phyloP scores from a whole-genome alignment of 208 protist species.

The Leishmania gerbilli region DNA sequence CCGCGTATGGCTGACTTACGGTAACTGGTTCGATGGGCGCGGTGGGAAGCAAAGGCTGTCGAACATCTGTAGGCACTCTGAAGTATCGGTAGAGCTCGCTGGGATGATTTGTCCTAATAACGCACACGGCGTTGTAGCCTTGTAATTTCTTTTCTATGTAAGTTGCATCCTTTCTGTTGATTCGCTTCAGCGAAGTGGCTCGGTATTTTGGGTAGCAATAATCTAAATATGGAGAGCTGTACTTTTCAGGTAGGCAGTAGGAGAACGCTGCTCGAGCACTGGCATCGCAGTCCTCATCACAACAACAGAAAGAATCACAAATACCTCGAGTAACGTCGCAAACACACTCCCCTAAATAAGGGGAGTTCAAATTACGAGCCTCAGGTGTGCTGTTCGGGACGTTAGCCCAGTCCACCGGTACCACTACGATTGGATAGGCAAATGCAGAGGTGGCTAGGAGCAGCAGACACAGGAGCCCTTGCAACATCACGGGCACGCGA shows the following conservation, averaged over 20 bases:
- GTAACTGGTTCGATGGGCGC: not conserved
- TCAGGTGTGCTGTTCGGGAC: slow-evolving; percentile 30
- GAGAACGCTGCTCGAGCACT: slow-evolving; percentile 38
- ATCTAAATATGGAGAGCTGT: slow-evolving; percentile 48
- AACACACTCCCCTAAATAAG: slow-evolving; percentile 73
- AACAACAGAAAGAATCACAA: slow-evolving; percentile 83
- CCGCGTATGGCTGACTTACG: slow-evolving; percentile 14
- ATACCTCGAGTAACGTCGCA: slow-evolving; percentile 67
- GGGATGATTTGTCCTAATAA: slow-evolving; percentile 69
- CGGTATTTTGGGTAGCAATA: slow-evolving; percentile 54
- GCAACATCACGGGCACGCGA: not conserved
- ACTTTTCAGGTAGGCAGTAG: slow-evolving; percentile 59
- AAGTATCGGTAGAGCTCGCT: slow-evolving; percentile 68
- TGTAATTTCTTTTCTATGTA: slow-evolving; percentile 44
- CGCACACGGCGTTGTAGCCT: slow-evolving; percentile 50
- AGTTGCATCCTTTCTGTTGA: slow-evolving; percentile 43
- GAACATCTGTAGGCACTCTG: slow-evolving; percentile 49
- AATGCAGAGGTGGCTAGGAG: slow-evolving; percentile 3
- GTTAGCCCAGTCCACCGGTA: slow-evolving; percentile 47
- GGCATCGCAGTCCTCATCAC: slow-evolving; percentile 63
- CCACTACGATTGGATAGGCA: slow-evolving; percentile 35
- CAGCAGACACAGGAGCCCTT: not conserved
- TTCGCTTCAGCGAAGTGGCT: slow-evolving; percentile 36
- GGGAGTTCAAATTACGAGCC: slow-evolving; percentile 67
- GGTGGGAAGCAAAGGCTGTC: slow-evolving; percentile 23